Conservation (phyloP, 805 yeast genomes). For the Hanseniaspora meyeri region DNA sequence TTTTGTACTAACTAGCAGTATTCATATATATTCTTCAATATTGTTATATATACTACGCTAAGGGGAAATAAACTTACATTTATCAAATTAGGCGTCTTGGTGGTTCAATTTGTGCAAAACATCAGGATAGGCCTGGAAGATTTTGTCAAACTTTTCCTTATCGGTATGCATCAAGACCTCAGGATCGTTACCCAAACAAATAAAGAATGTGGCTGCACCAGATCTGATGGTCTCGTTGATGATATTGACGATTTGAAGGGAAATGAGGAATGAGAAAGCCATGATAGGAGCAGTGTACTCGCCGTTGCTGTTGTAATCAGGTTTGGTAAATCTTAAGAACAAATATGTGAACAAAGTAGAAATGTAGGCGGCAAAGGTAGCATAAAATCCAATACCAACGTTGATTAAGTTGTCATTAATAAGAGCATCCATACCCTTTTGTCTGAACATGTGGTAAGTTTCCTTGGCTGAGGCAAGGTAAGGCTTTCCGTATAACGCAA, state of each 20-base stretch:
- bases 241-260: conserved; percentile 63
- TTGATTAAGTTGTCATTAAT: conserved; percentile 74
- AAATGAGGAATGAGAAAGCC: conserved; percentile 60
- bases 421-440: conserved; percentile 73
- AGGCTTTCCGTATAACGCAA: conserved; percentile 75
- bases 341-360: conserved; percentile 51
- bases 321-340: conserved; percentile 55
- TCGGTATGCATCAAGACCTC: conserved; percentile 64
- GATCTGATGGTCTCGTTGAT: conserved; percentile 64
- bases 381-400: conserved; percentile 65
- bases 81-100: conserved; percentile 19
- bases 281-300: conserved; percentile 57
- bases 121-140: conserved; percentile 55
- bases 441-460: conserved; percentile 64
- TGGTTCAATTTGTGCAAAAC: conserved; percentile 44
- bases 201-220: conserved; percentile 73
- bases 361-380: conserved; percentile 59
- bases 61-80: no score
- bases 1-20: no score
- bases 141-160: conserved; percentile 53
- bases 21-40: neutral
- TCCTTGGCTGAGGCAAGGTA: conserved; percentile 68
- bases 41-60: no score
- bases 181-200: conserved; percentile 75
- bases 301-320: conserved; percentile 50